Conservation (phyloP, 352 stramenopile genomes). For the Aphanomyces stellatus region DNA sequence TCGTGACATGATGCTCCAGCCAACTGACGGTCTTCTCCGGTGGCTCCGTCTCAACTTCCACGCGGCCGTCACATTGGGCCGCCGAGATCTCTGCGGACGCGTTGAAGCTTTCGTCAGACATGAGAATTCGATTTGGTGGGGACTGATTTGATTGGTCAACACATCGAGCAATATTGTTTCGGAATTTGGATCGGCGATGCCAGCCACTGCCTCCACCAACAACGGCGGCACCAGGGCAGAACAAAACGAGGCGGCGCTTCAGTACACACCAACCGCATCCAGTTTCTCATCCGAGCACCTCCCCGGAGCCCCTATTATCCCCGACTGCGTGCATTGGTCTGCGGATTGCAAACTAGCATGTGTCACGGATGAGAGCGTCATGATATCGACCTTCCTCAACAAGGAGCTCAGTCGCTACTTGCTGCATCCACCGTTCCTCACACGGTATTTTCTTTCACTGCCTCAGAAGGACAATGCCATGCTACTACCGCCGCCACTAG, state of each 20-base stretch:
- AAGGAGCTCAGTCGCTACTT: conserved; percentile 77
- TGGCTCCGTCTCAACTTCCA: not conserved
- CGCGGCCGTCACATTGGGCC: not conserved
- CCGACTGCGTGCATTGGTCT: conserved; percentile 54
- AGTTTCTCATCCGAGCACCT: conserved; percentile 42
- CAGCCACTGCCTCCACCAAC: not conserved
- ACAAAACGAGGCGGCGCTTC: not conserved
- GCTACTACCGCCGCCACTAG: not conserved
- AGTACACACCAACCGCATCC: conserved; percentile 5
- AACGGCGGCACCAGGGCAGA: too few species aligned
- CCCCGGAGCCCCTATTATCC: conserved; percentile 54
- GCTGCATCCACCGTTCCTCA: conserved; percentile 59
- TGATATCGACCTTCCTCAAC: conserved; percentile 71
- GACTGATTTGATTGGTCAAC: conserved; percentile 9
- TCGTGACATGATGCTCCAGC: not conserved
- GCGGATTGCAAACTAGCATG: conserved; percentile 64
- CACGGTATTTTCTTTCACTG: conserved; percentile 76
- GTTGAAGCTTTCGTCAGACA: too few species aligned
- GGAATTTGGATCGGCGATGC: not conserved
- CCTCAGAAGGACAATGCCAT: conserved; percentile 26
- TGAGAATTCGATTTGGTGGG: not conserved
- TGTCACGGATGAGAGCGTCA: conserved; percentile 60
- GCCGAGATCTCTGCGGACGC: not conserved
- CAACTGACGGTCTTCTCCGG: not conserved
- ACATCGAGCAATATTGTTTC: too few species aligned